Evolutionary conservation across 2,329 filamentous ascomycete species (phyloP).

Genomic region (Trichoderma breve): DNA sequence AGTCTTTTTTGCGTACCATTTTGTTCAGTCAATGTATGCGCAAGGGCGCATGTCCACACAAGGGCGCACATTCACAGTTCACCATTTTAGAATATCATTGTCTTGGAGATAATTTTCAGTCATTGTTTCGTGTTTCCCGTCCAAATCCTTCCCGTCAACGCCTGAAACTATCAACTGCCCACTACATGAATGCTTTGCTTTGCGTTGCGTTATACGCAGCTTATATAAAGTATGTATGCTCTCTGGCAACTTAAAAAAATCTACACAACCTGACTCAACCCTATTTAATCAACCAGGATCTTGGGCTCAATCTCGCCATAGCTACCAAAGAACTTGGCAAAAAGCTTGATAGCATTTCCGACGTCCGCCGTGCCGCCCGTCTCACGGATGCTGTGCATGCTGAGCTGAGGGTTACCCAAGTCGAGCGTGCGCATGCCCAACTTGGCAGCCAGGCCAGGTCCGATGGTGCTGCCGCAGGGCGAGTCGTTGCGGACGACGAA

Average conservation of each 20-base stretch:
- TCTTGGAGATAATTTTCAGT: neutral
- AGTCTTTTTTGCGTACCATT: neutral
- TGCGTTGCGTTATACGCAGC: neutral
- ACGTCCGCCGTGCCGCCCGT: constrained; percentile 87
- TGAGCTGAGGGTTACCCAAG: constrained; percentile 88
- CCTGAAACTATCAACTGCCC: neutral
- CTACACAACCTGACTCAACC: neutral
- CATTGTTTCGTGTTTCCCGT: neutral
- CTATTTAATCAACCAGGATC: constrained; percentile 72
- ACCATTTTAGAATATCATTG: neutral
- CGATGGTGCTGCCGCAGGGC: constrained; percentile 92
- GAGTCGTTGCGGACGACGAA: constrained; percentile 97
- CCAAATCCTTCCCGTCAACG: neutral
- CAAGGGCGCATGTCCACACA: neutral
- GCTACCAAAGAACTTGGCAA: constrained; percentile 80
- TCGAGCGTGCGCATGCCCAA: constrained; percentile 87
- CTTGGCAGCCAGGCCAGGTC: constrained; percentile 88
- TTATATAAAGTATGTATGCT: neutral
- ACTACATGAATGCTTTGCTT: neutral
- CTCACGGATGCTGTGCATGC: constrained; percentile 96
- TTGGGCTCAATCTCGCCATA: constrained; percentile 80
- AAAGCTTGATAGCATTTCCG: constrained; percentile 78
- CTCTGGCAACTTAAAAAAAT: neutral
- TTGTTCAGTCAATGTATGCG: neutral
- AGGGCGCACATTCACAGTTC: neutral